A percentile compares a stretch with the other conserved stretches of the same genome.
Conservation (phyloP, 2,329 filamentous ascomycete genomes). For the Talaromyces sp. region DNA sequence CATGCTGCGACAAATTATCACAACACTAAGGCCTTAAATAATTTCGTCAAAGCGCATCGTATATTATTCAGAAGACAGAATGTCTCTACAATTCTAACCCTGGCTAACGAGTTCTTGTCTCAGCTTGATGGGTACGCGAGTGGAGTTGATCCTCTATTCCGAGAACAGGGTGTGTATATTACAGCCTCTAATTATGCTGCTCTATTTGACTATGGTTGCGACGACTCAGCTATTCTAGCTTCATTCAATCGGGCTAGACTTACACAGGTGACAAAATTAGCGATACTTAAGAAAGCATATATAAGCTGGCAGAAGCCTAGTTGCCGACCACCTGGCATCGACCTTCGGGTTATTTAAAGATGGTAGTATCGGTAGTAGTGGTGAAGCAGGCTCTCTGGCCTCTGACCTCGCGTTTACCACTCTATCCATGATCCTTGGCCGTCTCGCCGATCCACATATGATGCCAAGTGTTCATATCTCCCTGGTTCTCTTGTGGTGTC, state of each 20-base stretch:
- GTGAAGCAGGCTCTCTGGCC: slow-evolving; percentile 36
- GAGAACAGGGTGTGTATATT: slow-evolving; percentile 54
- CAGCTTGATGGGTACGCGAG: slow-evolving; percentile 49
- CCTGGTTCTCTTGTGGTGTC: slow-evolving; percentile 51
- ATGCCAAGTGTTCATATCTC: slow-evolving; percentile 55
- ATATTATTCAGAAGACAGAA: slow-evolving; percentile 42
- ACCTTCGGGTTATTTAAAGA: neutral
- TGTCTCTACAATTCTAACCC: slow-evolving; percentile 37
- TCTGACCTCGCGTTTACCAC: slow-evolving; percentile 43
- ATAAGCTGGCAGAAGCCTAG: slow-evolving; percentile 22
- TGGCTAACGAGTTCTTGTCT: slow-evolving; percentile 41
- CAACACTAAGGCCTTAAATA: slow-evolving; percentile 34
- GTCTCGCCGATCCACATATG: slow-evolving; percentile 50
- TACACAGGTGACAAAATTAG: slow-evolving; percentile 17
- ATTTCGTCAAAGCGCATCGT: slow-evolving; percentile 55
- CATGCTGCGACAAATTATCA: slow-evolving; percentile 32
- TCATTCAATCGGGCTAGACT: slow-evolving; percentile 27
- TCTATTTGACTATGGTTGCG: slow-evolving; percentile 54
- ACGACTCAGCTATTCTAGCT: slow-evolving; percentile 31
- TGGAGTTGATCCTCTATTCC: slow-evolving; percentile 47
- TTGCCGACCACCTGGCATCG: slow-evolving; percentile 2
- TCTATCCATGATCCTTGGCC: slow-evolving; percentile 43
- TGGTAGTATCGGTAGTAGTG: slow-evolving; percentile 19
- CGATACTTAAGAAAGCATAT: slow-evolving; percentile 22
- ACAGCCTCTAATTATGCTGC: slow-evolving; percentile 54